Percentiles rank a stretch among this genome's conserved stretches.
These are phyloP conservation scores for Chlamydomonas incerta DNA, from an alignment of 139 green algal species.

Conservation along the genomic window DNA sequence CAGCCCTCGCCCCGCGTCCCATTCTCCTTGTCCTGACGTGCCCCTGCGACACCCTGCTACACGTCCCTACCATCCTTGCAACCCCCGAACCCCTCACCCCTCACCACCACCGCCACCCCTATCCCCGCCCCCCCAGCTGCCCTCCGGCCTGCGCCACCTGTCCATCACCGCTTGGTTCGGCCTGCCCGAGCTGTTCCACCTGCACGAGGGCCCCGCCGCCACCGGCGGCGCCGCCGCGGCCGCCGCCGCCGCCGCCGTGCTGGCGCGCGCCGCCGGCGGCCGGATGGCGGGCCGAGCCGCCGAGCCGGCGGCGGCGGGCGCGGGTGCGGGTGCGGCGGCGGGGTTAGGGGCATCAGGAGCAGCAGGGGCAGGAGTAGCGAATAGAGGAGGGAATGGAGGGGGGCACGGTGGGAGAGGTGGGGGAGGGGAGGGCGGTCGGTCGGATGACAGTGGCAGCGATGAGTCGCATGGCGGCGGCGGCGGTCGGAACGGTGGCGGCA, in stretches of 20 bases:
- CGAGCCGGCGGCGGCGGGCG: not conserved
- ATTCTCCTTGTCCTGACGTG: too few species aligned
- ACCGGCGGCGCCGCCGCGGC: not conserved
- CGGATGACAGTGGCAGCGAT: not conserved
- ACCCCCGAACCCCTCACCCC: too few species aligned
- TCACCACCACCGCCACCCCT: too few species aligned
- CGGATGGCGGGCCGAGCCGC: not conserved
- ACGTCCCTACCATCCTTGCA: too few species aligned
- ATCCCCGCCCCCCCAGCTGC: slow-evolving; percentile 7
- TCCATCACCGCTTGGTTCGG: slow-evolving; percentile 27
- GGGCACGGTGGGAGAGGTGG: not conserved
- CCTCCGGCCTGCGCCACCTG: slow-evolving; percentile 24
- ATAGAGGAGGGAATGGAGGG: not conserved
- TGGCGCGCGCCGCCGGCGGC: not conserved
- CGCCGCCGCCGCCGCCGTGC: not conserved
- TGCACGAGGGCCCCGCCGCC: not conserved
- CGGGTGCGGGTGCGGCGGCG: not conserved
- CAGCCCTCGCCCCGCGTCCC: too few species aligned
- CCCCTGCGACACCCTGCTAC: too few species aligned
- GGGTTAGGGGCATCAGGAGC: too few species aligned
- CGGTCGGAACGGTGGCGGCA: too few species aligned
- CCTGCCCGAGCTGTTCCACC: slow-evolving; percentile 22
- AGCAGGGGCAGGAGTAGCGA: not conserved
- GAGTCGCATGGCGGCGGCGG: not conserved
- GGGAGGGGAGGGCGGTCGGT: too few species aligned